A percentile compares a stretch with the other conserved stretches of the same genome.
Evolutionary conservation across 371 early-diverging fungal genomes (phyloP).

Genomic region (Mucor sp.): DNA sequence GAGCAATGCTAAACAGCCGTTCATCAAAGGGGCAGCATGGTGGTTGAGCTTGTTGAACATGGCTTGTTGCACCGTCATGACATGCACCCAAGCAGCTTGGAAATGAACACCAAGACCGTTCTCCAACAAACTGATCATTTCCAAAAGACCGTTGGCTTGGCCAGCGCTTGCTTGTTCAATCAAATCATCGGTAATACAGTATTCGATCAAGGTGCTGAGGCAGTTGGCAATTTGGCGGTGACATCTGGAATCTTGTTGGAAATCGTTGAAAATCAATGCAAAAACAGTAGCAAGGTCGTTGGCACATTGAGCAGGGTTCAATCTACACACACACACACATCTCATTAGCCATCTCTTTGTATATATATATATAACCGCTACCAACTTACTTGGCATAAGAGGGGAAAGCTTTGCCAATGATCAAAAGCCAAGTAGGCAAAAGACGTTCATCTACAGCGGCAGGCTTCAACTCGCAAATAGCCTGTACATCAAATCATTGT

Average conservation of each 20-base stretch:
- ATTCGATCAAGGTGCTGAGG: conserved; percentile 64
- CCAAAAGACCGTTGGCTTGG: conserved; percentile 39
- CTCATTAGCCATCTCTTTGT: background rate
- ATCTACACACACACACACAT: conserved; percentile 26
- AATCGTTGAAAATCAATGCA: conserved; percentile 68
- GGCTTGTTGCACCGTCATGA: conserved; percentile 76
- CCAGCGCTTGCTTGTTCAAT: conserved; percentile 54
- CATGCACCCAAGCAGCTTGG: conserved; percentile 80
- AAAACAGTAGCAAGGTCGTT: conserved; percentile 70
- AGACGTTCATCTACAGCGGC: conserved; percentile 80
- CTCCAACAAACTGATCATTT: conserved; percentile 57
- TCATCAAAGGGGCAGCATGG: conserved; percentile 65
- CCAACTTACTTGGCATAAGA: conserved; percentile 58
- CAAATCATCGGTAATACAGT: conserved; percentile 73
- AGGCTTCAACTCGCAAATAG: conserved; percentile 81
- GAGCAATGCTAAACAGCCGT: conserved; percentile 64
- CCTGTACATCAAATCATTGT: conserved; percentile 32
- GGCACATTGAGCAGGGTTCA: conserved; percentile 53
- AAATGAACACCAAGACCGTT: conserved; percentile 74
- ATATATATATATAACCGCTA: background rate
- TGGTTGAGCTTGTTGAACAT: conserved; percentile 76
- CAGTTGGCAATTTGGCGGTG: conserved; percentile 66
- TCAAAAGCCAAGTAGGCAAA: conserved; percentile 84
- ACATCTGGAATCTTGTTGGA: conserved; percentile 66
- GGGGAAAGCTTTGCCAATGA: conserved; percentile 75